These are phyloP conservation scores for Macrolepiota albuminosa DNA, from an alignment of 768 basidiomycete genomes.

Conservation along the genomic window DNA sequence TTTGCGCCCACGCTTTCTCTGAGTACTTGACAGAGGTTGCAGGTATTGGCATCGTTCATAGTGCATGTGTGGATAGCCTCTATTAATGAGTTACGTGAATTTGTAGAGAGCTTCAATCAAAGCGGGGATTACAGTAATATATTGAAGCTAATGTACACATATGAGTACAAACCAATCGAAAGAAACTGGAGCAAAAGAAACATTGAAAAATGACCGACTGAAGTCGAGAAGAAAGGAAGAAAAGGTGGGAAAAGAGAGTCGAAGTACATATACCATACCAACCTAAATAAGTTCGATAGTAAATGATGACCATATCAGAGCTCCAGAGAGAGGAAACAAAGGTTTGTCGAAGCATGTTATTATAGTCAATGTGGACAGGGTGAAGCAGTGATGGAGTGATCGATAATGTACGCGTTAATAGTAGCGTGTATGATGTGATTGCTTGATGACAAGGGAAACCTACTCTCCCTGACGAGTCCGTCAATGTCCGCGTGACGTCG, in stretches of 20 bases:
- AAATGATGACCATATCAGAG: neutral
- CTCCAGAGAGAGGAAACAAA: neutral
- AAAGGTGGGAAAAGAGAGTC: neutral
- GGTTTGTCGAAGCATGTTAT: neutral
- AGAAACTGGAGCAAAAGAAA: neutral
- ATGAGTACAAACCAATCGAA: neutral
- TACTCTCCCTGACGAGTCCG: neutral
- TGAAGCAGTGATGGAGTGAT: neutral
- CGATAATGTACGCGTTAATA: neutral
- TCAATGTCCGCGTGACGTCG: slow-evolving; percentile 4
- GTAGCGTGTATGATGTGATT: neutral
- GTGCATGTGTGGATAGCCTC: neutral
- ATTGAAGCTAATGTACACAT: neutral
- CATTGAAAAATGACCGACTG: neutral
- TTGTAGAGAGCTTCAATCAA: neutral
- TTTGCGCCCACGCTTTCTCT: neutral
- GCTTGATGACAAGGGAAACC: neutral
- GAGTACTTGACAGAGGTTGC: neutral
- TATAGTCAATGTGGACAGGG: neutral
- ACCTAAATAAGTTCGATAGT: neutral
- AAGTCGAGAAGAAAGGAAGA: neutral
- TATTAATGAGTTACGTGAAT: neutral
- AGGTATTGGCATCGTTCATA: neutral
- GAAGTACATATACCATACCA: neutral
- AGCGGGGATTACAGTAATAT: neutral